phyloP scores from a whole-genome alignment of 805 yeast species.

The Kurtzmaniella fragi region DNA sequence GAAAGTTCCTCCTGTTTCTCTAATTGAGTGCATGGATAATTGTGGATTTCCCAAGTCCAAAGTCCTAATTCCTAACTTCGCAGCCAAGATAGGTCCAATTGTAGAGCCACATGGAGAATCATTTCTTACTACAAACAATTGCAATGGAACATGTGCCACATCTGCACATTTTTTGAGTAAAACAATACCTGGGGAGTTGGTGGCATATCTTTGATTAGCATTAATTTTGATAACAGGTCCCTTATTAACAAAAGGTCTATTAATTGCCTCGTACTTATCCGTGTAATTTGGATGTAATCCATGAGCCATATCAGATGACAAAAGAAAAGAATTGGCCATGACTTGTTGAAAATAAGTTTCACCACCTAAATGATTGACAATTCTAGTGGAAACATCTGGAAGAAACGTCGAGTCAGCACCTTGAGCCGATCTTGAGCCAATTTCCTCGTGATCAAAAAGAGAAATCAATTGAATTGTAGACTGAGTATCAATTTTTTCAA shows the following conservation, averaged over 20 bases:
- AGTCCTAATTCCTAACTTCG: slow-evolving; percentile 82
- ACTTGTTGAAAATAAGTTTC: slow-evolving; percentile 43
- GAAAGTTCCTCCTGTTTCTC: slow-evolving; percentile 83
- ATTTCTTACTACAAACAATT: slow-evolving; percentile 87
- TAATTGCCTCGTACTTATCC: slow-evolving; percentile 67
- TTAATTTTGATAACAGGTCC: slow-evolving; percentile 94
- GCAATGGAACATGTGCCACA: slow-evolving; percentile 70
- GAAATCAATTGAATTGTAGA: slow-evolving; percentile 68
- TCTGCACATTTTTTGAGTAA: slow-evolving; percentile 70
- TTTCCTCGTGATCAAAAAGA: slow-evolving; percentile 92
- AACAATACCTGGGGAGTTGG: slow-evolving; percentile 87
- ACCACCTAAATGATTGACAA: slow-evolving; percentile 28
- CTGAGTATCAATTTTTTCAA: slow-evolving; percentile 39
- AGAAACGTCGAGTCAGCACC: slow-evolving; percentile 94
- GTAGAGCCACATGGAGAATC: slow-evolving; percentile 96
- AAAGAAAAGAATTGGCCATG: slow-evolving; percentile 73
- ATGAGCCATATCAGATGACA: slow-evolving; percentile 96
- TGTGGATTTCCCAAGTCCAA: slow-evolving; percentile 90
- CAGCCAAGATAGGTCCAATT: slow-evolving; percentile 89
- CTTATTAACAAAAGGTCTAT: slow-evolving; percentile 73
- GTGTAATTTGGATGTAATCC: slow-evolving; percentile 93
- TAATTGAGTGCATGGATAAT: slow-evolving; percentile 86
- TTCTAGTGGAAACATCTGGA: slow-evolving; percentile 69
- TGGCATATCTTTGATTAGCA: slow-evolving; percentile 93
- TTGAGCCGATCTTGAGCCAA: slow-evolving; percentile 91